These are phyloP conservation scores for Geopyxis carbonaria DNA, from an alignment of 495 filamentous ascomycete genomes.

Conservation along the genomic window DNA sequence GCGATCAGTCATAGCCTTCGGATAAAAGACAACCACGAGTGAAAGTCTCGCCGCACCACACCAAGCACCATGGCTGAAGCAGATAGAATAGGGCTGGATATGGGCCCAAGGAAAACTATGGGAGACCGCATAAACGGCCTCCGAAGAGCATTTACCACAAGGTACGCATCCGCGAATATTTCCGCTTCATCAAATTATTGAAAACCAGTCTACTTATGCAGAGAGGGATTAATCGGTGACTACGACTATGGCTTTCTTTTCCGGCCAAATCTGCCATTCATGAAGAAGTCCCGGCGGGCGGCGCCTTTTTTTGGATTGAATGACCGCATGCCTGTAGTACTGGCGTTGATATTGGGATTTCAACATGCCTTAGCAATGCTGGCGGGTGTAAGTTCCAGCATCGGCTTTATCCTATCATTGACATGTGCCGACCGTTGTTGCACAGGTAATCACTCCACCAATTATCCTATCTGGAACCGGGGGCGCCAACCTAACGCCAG, in stretches of 20 bases:
- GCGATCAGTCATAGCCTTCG: too few species aligned
- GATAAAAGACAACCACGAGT: too few species aligned
- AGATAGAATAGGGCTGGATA: too few species aligned
- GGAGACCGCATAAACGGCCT: background rate
- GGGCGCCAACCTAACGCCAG: constrained; percentile 47
- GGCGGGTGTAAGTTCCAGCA: too few species aligned
- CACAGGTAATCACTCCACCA: constrained; percentile 58
- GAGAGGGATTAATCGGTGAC: constrained; percentile 58
- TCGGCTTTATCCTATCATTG: too few species aligned
- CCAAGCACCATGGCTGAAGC: too few species aligned
- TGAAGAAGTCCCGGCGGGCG: constrained; percentile 42
- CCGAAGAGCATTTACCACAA: constrained; percentile 3
- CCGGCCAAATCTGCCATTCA: constrained; percentile 63
- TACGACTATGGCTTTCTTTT: constrained; percentile 66
- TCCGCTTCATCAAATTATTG: too few species aligned
- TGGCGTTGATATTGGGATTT: constrained; percentile 55
- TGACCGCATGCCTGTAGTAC: constrained; percentile 60
- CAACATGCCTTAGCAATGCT: constrained; percentile 47
- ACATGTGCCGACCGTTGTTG: too few species aligned
- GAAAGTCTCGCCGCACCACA: too few species aligned
- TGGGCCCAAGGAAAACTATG: background rate
- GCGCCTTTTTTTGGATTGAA: constrained; percentile 81
- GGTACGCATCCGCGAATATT: too few species aligned
- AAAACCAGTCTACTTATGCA: too few species aligned
- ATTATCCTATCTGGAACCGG: constrained; percentile 50